Base-by-base conservation (phyloP, 164 flowering plant species). In the Annona cherimola region DNA sequence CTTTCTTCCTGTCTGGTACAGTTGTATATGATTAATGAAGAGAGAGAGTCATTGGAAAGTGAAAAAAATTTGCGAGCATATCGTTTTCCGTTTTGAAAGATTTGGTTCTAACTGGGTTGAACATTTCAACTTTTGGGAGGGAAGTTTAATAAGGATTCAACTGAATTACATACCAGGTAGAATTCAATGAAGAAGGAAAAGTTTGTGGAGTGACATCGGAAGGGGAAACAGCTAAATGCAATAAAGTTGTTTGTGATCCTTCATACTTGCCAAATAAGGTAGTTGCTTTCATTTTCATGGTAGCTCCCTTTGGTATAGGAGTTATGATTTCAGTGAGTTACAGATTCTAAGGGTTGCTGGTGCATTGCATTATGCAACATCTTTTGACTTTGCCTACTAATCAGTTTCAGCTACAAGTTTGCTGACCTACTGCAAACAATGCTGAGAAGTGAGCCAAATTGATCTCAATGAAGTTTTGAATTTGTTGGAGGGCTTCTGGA, bases 211-310 rank as follows among this genome's bases (percentile, higher is more conserved):
- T 94, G 69, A 90, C 96, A 9, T 94, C 98, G 19, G 96, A 90
- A 80, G 98, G 98, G 64, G 98, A 93, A 84, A 92, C 97, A 71
- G 97, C 96, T 19, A 86, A 69, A 80, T 92, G 97, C 87, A 92
- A 89, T 80, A 92, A 94, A 83, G 93, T 94, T 79, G 98, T 94
- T 12, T 92, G 98, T 76, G 98, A 94, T 79, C 98, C 98, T 68
- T 92, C 98, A 39, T 94, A 94, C 85, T 83, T 92, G 86, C 81
- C 92, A n/a, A 78, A 81, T 84, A 94, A 92, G 96, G 98, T 94
- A 82, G 73, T 5, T 2, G 9, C 45, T 64, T 78, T 44, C 54
- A 26, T 61, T 71, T 71, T 8, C 69, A 18, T 71, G 65, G 14
- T 59, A 43, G n/a, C 44, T 42, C 12, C 2, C n/a, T 67, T 50